Evolutionary conservation across 495 filamentous ascomycete species (phyloP), one percentile per base, ranked within the genome.

Genomic region (Sordaria brevicollis): DNA sequence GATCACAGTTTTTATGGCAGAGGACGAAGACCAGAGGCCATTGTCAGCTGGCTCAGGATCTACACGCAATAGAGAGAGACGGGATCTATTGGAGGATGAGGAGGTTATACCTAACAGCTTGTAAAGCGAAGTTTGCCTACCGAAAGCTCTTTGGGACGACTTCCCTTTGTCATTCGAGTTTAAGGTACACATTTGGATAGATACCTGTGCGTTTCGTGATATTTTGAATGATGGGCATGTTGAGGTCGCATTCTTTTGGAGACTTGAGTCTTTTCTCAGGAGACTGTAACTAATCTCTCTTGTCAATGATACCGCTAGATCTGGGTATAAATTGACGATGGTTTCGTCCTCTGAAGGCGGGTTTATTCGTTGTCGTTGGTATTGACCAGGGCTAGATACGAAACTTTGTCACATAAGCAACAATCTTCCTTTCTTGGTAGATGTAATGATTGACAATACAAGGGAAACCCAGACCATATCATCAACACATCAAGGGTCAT

Each of bases 71-170:
- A 33, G 71, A 6, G 68, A 34, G 33, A 65, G 73, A 35, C 67
- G 67, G 33, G 74, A 76, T 13, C 49, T 36, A 29, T 17, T 76
- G 13, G 73, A 77, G 35, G 75, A 79, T 41, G 77, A 77, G 17
- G 77, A 77, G 71, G 38, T 79, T 9, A 31, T 79, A 36, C 75
- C 75, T n/a, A n/a, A n/a, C 8, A 65, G 39, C 11, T 19, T 72
- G 31, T 71, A 29, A 36, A 29, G 37, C 21, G 1, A 15, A 17
- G 25, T 17, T 15, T 15, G 49, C 13, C 33, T 17, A 31, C n/a
- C n/a, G n/a, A n/a, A n/a, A n/a, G 49, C 25, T 13, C 11, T 33
- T 17, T 31, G 2, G 17, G 38, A 29, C 49, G 5, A 62, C 33
- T 31, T 31, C 49, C 49, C 25, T 31, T 62, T 62, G 49, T 62